Evolutionary conservation across 331 rosid species (phyloP).

Genomic region (Malus hybrid): DNA sequence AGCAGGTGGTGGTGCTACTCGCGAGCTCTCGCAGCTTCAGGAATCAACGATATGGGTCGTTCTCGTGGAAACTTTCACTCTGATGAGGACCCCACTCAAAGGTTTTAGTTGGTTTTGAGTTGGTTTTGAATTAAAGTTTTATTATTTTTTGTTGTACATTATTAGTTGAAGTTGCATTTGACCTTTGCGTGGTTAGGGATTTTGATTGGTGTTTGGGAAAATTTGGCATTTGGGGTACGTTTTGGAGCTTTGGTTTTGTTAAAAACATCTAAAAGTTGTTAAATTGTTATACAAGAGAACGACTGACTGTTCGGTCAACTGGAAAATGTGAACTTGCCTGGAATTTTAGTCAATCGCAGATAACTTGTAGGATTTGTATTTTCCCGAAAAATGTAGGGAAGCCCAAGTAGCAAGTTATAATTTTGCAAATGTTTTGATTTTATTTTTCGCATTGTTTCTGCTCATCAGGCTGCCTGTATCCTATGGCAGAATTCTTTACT

Average conservation of each 20-base stretch:
- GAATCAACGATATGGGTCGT: conserved; percentile 75
- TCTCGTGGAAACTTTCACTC: conserved; percentile 88
- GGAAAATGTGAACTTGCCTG: neutral
- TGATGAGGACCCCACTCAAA: conserved; percentile 86
- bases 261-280: neutral
- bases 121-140: neutral
- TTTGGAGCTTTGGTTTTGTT: neutral
- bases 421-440: neutral
- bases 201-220: neutral
- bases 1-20: conserved; percentile 4
- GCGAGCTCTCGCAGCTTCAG: conserved; percentile 15
- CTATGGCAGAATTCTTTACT: neutral
- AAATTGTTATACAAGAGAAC: neutral
- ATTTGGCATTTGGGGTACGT: neutral
- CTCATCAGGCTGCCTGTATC: neutral
- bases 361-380: neutral
- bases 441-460: neutral
- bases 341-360: neutral
- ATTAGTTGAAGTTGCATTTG: neutral
- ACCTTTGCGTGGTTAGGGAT: neutral
- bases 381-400: neutral
- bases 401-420: neutral
- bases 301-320: neutral
- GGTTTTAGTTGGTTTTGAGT: conserved; percentile 28
- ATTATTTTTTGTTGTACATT: neutral